Evolutionary conservation across 352 stramenopile genomes (phyloP), one percentile per base, ranked within the genome.

Genomic region (Phytophthora niederhauseri): DNA sequence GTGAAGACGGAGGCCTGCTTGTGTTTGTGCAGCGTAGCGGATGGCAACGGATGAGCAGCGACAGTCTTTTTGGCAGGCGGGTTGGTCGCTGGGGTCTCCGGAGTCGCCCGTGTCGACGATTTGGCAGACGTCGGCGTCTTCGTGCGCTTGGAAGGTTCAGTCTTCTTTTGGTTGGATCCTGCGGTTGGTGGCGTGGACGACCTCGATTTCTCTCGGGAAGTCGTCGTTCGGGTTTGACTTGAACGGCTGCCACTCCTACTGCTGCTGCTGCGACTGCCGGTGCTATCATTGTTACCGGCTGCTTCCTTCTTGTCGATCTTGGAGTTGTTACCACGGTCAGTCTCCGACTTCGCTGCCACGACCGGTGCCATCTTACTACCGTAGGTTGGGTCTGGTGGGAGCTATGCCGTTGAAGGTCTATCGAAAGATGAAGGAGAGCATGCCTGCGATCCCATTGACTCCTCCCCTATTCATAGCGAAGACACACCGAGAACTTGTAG

Each of bases 1-100:
- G 70, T 80, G 71, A 90, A 94, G 28, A 92, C 82, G 0, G 84
- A 73, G 0, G 86, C 84, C 55, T 93, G 84, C 31, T 94, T 94
- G 78, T 94, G 84, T 49, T 89, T 92, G 60, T 89, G 76, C 1
- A 92, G 70, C 52, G 55, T 68, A 11, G 80, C 57, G 2, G 86
- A 94, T 9, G 86, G 86, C 41, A 94, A 55, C 6, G 74, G 73
- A 4, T 83, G 68, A 6, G 57, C 65, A 50, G 5, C 62, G 8
- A 61, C 48, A 3, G 64, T 19, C 28, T 70, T 65, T 30, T 76
- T 82, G 1, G n/a, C 31, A 31, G 34, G n/a, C 48, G 66, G 57
- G 17, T 65, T 36, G 24, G 55, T 55, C 15, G 50, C 46, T 48
- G 61, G 22, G 14, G 64, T 26, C 28, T 11, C 31, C 22, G 19